Evolutionary conservation across 768 basidiomycete genomes (phyloP).

Genomic region (Tylopilus vinaceipallidus): DNA sequence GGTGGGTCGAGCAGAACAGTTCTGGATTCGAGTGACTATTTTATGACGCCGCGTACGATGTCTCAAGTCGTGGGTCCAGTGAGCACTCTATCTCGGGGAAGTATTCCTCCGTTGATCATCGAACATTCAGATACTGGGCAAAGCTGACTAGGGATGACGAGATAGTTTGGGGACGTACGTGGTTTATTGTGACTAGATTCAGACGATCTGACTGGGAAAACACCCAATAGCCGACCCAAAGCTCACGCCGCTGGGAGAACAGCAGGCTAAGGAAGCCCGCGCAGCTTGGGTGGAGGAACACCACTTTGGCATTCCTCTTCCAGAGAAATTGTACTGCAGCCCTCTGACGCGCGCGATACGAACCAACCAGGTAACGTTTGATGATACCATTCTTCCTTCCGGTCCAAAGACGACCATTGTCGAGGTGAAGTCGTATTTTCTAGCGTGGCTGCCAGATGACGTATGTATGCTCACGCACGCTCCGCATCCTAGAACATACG

Average conservation of each 20-base stretch:
- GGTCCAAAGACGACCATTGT: constrained; percentile 42
- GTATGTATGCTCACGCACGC: not conserved
- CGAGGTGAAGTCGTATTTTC: constrained; percentile 42
- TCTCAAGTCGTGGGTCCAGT: constrained; percentile 58
- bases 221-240: constrained; percentile 38
- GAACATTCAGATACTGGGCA: constrained; percentile 52
- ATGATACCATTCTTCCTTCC: constrained; percentile 29
- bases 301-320: constrained; percentile 15
- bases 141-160: constrained; percentile 63
- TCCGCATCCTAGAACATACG: constrained; percentile 50
- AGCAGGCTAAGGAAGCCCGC: constrained; percentile 44
- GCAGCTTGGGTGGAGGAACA: constrained; percentile 17
- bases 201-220: not conserved
- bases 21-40: not conserved
- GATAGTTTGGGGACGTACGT: constrained; percentile 72
- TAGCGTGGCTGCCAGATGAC: not conserved
- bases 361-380: constrained; percentile 56
- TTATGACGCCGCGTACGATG: not conserved
- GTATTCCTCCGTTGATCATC: not conserved
- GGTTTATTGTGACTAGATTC: not conserved
- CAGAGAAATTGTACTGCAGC: constrained; percentile 29
- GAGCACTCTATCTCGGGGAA: constrained; percentile 15
- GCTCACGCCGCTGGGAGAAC: constrained; percentile 55
- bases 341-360: constrained; percentile 61
- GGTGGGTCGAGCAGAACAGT: constrained; percentile 22